Percentiles rank a stretch among this genome's conserved stretches.
These are phyloP conservation scores for Mallotus nudiflorus DNA, from an alignment of 345 rosid genomes.

Conservation along the genomic window DNA sequence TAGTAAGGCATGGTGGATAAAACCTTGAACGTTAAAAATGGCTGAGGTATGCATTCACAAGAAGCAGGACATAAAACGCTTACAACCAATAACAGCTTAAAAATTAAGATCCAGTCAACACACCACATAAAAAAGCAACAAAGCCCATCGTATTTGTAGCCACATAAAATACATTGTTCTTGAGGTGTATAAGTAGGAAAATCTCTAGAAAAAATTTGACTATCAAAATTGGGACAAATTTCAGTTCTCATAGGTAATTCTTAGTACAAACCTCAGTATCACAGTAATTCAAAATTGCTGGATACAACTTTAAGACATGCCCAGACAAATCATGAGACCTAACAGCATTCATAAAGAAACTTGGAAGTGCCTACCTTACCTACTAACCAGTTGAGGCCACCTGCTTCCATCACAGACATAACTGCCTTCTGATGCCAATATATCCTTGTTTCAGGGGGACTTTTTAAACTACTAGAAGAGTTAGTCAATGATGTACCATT, in stretches of 20 bases:
- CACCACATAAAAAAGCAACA: not conserved
- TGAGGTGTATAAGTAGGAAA: not conserved
- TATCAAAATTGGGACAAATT: not conserved
- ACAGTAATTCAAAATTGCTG: slow-evolving; percentile 3
- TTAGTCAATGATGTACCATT: slow-evolving; percentile 27
- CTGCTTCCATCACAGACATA: slow-evolving; percentile 78
- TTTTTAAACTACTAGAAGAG: slow-evolving; percentile 33
- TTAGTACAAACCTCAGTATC: not conserved
- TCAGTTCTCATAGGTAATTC: not conserved
- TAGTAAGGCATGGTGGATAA: not conserved
- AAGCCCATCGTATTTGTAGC: not conserved
- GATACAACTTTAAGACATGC: not conserved
- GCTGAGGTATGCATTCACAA: not conserved
- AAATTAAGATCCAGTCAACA: not conserved
- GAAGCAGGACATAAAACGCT: not conserved
- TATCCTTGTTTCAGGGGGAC: slow-evolving; percentile 39
- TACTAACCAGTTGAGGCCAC: slow-evolving; percentile 88
- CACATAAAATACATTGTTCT: not conserved
- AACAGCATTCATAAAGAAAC: slow-evolving; percentile 20
- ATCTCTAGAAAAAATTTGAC: not conserved
- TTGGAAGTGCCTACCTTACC: slow-evolving; percentile 72
- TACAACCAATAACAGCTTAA: not conserved
- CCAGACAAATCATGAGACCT: slow-evolving; percentile 1
- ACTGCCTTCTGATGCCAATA: slow-evolving; percentile 68
- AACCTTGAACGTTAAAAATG: not conserved